Conservation (phyloP, 129 eudicot genomes). For the Flaveria sonorensis region DNA sequence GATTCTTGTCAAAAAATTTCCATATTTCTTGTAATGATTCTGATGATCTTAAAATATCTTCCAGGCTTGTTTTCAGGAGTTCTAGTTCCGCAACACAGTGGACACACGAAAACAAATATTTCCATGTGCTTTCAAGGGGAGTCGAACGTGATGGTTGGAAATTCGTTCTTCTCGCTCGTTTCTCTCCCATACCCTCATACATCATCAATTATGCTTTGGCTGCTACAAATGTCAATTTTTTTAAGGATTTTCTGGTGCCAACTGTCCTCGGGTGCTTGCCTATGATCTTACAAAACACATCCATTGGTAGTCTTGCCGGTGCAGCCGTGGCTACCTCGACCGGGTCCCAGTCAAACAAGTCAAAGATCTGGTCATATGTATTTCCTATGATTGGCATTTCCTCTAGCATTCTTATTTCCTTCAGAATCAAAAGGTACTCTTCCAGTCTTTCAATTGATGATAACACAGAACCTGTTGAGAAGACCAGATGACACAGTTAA, state of each 20-base stretch:
- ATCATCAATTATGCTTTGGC: conserved; percentile 88
- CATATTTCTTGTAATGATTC: conserved; percentile 20
- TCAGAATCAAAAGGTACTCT: conserved; percentile 78
- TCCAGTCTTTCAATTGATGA: conserved; percentile 38
- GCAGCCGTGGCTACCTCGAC: conserved; percentile 85
- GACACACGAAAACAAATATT: conserved; percentile 75
- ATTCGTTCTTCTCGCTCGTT: conserved; percentile 94
- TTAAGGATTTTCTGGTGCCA: conserved; percentile 77
- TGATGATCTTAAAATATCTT: conserved; percentile 1
- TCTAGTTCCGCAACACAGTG: conserved; percentile 66
- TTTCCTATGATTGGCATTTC: conserved; percentile 77
- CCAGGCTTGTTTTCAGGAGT: conserved; percentile 71
- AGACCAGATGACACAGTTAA: conserved; percentile 18
- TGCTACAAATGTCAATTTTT: conserved; percentile 72
- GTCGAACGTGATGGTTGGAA: conserved; percentile 94
- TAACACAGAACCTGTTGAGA: conserved; percentile 2
- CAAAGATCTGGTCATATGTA: conserved; percentile 75
- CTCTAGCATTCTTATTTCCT: conserved; percentile 78
- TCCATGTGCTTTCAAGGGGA: conserved; percentile 71
- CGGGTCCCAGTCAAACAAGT: conserved; percentile 48
- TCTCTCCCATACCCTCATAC: conserved; percentile 94
- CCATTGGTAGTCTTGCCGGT: conserved; percentile 93
- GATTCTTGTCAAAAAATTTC: too few species aligned
- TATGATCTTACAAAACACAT: conserved; percentile 93
- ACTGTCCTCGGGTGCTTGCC: conserved; percentile 91